Conservation (phyloP, 2,329 filamentous ascomycete species). For the Neonectria faginata region DNA sequence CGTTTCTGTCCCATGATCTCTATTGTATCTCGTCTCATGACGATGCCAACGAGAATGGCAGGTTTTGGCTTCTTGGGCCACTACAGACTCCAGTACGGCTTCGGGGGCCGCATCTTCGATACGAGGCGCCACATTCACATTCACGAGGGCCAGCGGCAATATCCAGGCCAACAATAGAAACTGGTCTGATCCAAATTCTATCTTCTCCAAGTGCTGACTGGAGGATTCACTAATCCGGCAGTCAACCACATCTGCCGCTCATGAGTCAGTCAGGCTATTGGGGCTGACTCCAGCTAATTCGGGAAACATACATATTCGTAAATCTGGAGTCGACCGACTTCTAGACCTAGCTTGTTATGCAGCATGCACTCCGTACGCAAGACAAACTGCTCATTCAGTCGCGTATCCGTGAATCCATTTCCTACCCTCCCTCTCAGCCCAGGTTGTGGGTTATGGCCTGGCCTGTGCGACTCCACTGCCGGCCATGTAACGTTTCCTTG, state of each 20-base stretch:
- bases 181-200: neutral
- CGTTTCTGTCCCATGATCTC: neutral
- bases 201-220: conserved; percentile 15
- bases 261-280: neutral
- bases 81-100: neutral
- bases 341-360: no score
- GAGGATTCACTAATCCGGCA: neutral
- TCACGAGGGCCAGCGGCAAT: conserved; percentile 8
- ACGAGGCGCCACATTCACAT: conserved; percentile 17
- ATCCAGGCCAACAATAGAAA: conserved; percentile 15
- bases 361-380: neutral
- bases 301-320: neutral
- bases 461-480: conserved; percentile 10
- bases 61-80: neutral
- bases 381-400: neutral
- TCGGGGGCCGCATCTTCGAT: neutral
- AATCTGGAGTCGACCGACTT: neutral
- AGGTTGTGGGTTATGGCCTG: conserved; percentile 1
- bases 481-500: conserved; percentile 27
- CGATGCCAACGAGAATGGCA: neutral
- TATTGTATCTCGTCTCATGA: neutral
- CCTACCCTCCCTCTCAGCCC: conserved; percentile 13
- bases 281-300: neutral
- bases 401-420: neutral
- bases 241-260: conserved; percentile 1